phyloP scores from a whole-genome alignment of 1,284 basidiomycete genomes.

The Cryptococcus jaspeensis region DNA sequence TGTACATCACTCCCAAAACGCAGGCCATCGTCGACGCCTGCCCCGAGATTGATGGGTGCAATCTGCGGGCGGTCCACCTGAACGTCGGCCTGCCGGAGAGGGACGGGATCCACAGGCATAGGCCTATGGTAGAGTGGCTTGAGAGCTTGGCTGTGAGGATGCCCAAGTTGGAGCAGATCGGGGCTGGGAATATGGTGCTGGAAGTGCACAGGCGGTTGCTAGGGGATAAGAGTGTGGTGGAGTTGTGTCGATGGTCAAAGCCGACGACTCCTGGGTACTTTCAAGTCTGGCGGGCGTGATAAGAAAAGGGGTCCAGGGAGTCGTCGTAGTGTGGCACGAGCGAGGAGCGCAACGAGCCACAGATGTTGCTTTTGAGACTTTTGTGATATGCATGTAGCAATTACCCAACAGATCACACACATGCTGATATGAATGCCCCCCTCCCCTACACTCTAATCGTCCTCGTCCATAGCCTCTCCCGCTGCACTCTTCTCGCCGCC shows the following conservation, averaged over 20 bases:
- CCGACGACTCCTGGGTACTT: conserved; percentile 45
- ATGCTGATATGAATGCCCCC: neutral
- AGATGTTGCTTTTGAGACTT: neutral
- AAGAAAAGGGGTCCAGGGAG: too few relatives aligned
- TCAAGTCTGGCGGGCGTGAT: conserved; percentile 45
- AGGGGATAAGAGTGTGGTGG: conserved; percentile 27
- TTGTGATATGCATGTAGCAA: neutral
- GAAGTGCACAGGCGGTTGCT: conserved; percentile 37
- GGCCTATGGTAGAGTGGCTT: conserved; percentile 22
- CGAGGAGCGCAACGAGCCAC: neutral
- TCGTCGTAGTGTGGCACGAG: too few relatives aligned
- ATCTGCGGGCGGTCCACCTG: conserved; percentile 36
- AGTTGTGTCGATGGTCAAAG: conserved; percentile 36
- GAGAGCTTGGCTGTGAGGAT: conserved; percentile 24
- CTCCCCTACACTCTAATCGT: conserved; percentile 3
- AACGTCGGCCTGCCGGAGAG: conserved; percentile 16
- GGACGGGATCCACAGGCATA: conserved; percentile 20
- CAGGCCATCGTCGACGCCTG: conserved; percentile 20
- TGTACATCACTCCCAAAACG: conserved; percentile 34
- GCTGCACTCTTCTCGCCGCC: conserved; percentile 18
- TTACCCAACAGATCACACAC: neutral
- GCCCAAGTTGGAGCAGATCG: conserved; percentile 38
- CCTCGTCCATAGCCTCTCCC: conserved; percentile 18
- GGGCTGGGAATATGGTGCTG: conserved; percentile 45
- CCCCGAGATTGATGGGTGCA: neutral